These are phyloP conservation scores for Leptographium lundbergii DNA, from an alignment of 2,329 filamentous ascomycete species.

Conservation along the genomic window DNA sequence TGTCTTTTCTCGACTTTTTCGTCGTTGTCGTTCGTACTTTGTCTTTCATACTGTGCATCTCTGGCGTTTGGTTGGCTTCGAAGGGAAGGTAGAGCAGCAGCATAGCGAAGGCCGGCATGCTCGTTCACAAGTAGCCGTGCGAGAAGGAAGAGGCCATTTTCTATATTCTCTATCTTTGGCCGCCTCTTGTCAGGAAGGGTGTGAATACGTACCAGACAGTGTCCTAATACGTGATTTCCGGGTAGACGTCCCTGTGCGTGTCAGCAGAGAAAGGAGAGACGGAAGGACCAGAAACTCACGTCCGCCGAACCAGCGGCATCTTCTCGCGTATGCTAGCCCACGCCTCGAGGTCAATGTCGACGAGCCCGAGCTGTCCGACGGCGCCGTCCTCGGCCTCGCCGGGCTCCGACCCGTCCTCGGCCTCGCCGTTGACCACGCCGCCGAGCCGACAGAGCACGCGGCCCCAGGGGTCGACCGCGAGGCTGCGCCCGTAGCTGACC, in stretches of 20 bases:
- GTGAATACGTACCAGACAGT: background rate
- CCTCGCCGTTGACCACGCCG: constrained; percentile 33
- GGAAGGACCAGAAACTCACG: constrained; percentile 25
- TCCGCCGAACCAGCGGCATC: constrained; percentile 40
- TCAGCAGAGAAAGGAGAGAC: constrained; percentile 17
- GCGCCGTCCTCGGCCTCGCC: constrained; percentile 19
- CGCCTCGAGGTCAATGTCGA: constrained; percentile 37
- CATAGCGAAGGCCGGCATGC: no score
- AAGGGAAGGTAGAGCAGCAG: no score
- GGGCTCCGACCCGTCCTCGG: constrained; percentile 17
- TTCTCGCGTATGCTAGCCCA: constrained; percentile 34
- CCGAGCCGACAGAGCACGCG: constrained; percentile 53
- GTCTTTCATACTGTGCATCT: background rate
- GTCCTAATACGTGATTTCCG: constrained; percentile 2
- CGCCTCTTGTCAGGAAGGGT: no score
- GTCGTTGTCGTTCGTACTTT: background rate
- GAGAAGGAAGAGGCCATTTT: no score
- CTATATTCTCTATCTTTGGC: no score
- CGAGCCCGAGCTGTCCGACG: constrained; percentile 38
- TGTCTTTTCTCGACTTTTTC: background rate
- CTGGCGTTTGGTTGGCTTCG: background rate
- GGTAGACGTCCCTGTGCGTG: constrained; percentile 27
- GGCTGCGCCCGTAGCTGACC: constrained; percentile 71
- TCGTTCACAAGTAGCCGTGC: no score
- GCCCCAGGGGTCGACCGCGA: constrained; percentile 84